A percentile compares a stretch with the other conserved stretches of the same genome.
Conservation (phyloP, 2,329 filamentous ascomycete genomes). For the Sphaerulina vaccinii region DNA sequence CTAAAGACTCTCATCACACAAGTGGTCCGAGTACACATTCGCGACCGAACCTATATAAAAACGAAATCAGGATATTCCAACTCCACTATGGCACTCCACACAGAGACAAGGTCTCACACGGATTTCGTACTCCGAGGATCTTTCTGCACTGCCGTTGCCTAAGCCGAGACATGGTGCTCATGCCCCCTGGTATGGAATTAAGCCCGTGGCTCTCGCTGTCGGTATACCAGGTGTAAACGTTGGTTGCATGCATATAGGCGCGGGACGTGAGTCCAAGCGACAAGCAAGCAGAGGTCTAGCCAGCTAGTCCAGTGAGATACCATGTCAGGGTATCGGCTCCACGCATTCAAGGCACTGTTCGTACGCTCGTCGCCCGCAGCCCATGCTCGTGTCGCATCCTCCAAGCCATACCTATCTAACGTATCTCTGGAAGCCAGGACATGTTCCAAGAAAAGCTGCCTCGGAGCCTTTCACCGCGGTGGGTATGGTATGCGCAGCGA, state of each 20-base stretch:
- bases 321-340: no score
- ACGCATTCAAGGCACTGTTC: no score
- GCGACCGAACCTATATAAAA: not conserved
- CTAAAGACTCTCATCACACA: not conserved
- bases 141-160: not conserved
- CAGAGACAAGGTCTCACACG: not conserved
- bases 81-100: not conserved
- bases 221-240: constrained; percentile 1
- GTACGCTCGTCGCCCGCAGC: no score
- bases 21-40: not conserved
- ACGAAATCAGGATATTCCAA: not conserved
- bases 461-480: no score
- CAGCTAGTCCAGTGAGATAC: no score
- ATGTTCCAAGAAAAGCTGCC: no score
- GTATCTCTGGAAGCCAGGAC: no score
- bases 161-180: not conserved
- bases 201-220: not conserved
- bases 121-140: not conserved
- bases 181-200: not conserved
- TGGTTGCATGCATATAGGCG: not conserved
- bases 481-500: no score
- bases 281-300: no score
- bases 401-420: no score
- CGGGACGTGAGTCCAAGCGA: not conserved
- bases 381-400: no score